Conservation (phyloP, 805 yeast species). For the Scheffersomyces lignosus region DNA sequence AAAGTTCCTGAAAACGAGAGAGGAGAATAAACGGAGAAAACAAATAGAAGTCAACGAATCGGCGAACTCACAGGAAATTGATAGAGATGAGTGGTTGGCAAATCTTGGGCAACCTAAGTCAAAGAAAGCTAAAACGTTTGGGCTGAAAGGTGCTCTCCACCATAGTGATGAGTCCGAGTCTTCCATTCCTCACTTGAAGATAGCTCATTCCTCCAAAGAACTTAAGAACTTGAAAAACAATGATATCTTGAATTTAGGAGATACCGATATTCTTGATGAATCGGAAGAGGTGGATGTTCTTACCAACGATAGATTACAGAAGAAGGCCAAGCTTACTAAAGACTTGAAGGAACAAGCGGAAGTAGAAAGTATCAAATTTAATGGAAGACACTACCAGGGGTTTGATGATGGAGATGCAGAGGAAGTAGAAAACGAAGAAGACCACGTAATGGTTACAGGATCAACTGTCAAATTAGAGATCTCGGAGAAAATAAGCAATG, state of each 20-base stretch:
- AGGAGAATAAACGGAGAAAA: background rate
- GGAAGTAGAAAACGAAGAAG: slow-evolving; percentile 9
- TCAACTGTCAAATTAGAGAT: slow-evolving; percentile 4
- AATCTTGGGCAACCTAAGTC: slow-evolving; percentile 22
- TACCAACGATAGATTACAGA: slow-evolving; percentile 35
- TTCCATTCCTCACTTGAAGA: slow-evolving; percentile 35
- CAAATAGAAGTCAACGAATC: background rate
- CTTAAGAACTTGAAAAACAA: slow-evolving; percentile 38
- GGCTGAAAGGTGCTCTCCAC: too few relatives aligned
- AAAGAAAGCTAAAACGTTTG: slow-evolving; percentile 1
- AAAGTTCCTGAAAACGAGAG: background rate
- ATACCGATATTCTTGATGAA: slow-evolving; percentile 37
- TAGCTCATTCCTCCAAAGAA: slow-evolving; percentile 48
- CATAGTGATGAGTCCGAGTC: slow-evolving; percentile 22
- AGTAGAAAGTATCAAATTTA: slow-evolving; percentile 21
- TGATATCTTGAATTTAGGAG: slow-evolving; percentile 59
- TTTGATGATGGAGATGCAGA: slow-evolving; percentile 11
- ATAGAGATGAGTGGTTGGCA: slow-evolving; percentile 44
- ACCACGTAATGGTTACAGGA: slow-evolving; percentile 6
- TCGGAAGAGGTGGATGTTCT: slow-evolving; percentile 32
- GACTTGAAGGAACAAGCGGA: slow-evolving; percentile 26
- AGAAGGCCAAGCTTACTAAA: slow-evolving; percentile 26
- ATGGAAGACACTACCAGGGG: slow-evolving; percentile 16
- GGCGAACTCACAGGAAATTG: slow-evolving; percentile 21
- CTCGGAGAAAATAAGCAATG: too few relatives aligned